Base-by-base conservation (phyloP, 2,329 filamentous ascomycete species). In the Arthrobotrys iridis region DNA sequence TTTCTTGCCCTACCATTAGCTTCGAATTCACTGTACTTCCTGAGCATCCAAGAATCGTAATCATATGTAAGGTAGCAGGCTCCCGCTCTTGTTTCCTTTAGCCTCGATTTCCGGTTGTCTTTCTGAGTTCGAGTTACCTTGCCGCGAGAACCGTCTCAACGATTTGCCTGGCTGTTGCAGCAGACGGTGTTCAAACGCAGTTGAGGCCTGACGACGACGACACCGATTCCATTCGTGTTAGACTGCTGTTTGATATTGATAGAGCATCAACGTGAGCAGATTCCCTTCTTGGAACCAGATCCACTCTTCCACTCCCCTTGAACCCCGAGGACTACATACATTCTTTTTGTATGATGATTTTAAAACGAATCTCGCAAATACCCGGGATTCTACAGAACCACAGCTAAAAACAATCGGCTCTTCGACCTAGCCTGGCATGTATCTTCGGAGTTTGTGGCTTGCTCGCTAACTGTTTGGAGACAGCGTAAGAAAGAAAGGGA, bases 401-500 rank as follows among this genome's bases (percentile, higher is more conserved):
- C 41, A n/a, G 37, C 13, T 40, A 11, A 48, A 37, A 52, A 24
- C 58, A 37, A 45, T 58, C 30, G n/a, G n/a, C n/a, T n/a, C n/a
- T 15, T 67, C 52, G 57, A 66, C 48, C 41, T 65, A 45, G n/a
- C n/a, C n/a, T 66, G 35, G 60, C 43, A 66, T 66, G 26, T 45
- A 40, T 41, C 28, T 43, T 59, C 62, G 70, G 62, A 59, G 26
- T 62, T 67, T 74, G 70, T 74, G 70, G 70, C 70, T 74, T 67
- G 52, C 52, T 62, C 65, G 55, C 65, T 70, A 70, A 70, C 55
- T 70, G 5, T 10, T 70, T 62, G 45, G 10, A 62, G 52, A 46
- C 24, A 59, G 45, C 33, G 35, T 20, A 68, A 60, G 63, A 57
- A 68, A 60, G 63, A 57, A 40, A 60, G 33, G 40, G 58, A 30